Evolutionary conservation across 164 flowering plant species (phyloP), one percentile per base, ranked within the genome.

Genomic region (Malania oleifera): DNA sequence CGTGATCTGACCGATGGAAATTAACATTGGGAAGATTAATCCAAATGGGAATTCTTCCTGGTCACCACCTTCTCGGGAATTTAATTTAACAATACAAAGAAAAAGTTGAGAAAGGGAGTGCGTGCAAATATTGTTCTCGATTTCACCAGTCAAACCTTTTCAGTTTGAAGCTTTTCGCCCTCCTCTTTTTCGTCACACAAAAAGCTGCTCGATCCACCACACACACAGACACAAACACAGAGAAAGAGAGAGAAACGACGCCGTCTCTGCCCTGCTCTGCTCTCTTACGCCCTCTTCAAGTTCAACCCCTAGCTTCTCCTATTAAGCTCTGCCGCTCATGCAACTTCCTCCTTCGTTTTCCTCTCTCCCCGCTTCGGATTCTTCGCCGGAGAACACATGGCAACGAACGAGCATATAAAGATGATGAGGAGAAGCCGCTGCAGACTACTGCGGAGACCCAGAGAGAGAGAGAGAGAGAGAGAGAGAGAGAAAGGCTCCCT

Each of bases 371-470:
- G 41, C 55, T 52, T 59, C 67, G 17, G 14, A 13, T 13, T 49
- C 20, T 56, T 64, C 55, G 68, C 63, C 67, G 73, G 72, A 45
- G 57, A 65, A 65, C 37, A 59, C 64, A 61, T 40, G 61, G 56
- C 38, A 37, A 40, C 49, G 44, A 57, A 39, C 26, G 60, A 50
- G 72, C 70, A 72, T 64, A 66, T 49, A 77, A 77, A 77, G 84
- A 75, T 63, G 74, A 56, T 69, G 79, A 65, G 13, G 40, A 24
- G 41, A 27, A 58, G 59, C n/a, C n/a, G n/a, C n/a, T n/a, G n/a
- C n/a, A n/a, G n/a, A n/a, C n/a, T n/a, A n/a, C n/a, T n/a, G n/a
- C n/a, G n/a, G 38, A 51, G 51, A 28, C 45, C 10, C 18, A 18
- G 20, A 29, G 45, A 57, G 43, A 40, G 56, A 52, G 40, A 57